Base-by-base conservation (phyloP, 306 rosid species). In the Mucuna pruriens region DNA sequence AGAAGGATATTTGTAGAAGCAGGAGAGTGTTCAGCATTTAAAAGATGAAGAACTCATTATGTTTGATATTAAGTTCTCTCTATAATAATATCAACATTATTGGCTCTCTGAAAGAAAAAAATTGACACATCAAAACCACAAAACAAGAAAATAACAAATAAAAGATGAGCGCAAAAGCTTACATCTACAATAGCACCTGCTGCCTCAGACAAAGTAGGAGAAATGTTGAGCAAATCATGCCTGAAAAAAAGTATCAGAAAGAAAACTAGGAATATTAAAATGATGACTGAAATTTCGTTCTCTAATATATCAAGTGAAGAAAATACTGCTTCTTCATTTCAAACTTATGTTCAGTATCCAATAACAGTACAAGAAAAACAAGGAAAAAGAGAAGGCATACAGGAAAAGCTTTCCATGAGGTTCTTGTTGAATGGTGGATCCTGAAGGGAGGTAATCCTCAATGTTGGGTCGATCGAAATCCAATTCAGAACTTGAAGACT, bases 131-230 rank as follows among this genome's bases (percentile, higher is more conserved):
- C 52, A 71, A 76, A 85, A 69, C 51, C 15, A 73, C 20, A 74
- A 33, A 71, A 33, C 0, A 62, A 46, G 29, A 39, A n/a, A 71
- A 67, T 19, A 61, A 16, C 2, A 15, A 44, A 82, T 17, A 45
- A 49, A 64, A 67, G 2, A 40, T 17, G 45, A 31, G 33, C 12
- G 40, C 15, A 23, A 40, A 60, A 45, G 55, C 90, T 87, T 81
- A 95, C 99, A 86, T 95, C 97, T 57, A 95, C 92, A 77, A 95
- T 95, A 78, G 98, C 99, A 65, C 98, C 99, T 17, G 99, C 98
- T 17, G 98, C 98, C 85, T 91, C 98, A 6, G 98, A 87, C 11
- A 95, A 86, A 31, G 94, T 80, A n/a, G 98, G 98, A 20, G 99
- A 91, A 60, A 95, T 93, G 71, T 93, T 90, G 39, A 93, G 96